A percentile compares a stretch with the other conserved stretches of the same genome.
Conservation (phyloP, 2,329 filamentous ascomycete species). For the Ophiocordyceps polyrhachis-furcata region DNA sequence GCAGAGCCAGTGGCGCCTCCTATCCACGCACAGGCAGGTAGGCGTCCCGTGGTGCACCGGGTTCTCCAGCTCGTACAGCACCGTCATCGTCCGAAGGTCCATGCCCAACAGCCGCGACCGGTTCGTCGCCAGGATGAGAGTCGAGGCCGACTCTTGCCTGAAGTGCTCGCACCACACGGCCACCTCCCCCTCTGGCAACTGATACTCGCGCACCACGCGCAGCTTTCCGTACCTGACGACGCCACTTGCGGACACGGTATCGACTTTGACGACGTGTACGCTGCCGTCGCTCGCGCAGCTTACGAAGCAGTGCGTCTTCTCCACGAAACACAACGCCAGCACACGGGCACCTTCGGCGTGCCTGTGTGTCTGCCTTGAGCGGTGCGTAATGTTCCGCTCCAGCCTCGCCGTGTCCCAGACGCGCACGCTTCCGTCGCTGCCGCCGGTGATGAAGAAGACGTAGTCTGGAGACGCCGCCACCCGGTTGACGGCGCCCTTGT, state of each 20-base stretch:
- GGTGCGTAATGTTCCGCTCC: conserved; percentile 77
- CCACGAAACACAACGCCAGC: conserved; percentile 72
- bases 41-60: conserved; percentile 82
- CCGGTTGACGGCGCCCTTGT: conserved; percentile 64
- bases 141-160: conserved; percentile 62
- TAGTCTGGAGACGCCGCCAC: conserved; percentile 77
- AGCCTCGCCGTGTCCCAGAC: conserved; percentile 84
- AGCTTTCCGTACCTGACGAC: conserved; percentile 63
- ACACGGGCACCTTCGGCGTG: conserved; percentile 56
- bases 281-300: conserved; percentile 81
- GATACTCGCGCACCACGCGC: conserved; percentile 58
- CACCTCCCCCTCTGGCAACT: conserved; percentile 54
- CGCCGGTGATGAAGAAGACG: conserved; percentile 82
- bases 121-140: conserved; percentile 73
- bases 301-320: conserved; percentile 84
- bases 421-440: conserved; percentile 77
- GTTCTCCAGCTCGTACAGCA: conserved; percentile 66
- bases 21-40: conserved; percentile 79
- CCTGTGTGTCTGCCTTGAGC: conserved; percentile 69
- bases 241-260: conserved; percentile 24
- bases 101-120: conserved; percentile 66
- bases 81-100: conserved; percentile 70
- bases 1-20: conserved; percentile 74
- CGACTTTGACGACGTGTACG: conserved; percentile 76
- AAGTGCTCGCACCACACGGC: conserved; percentile 89